Percentiles rank a stretch among this genome's conserved stretches.
Conservation (phyloP, 1,284 basidiomycete species). For the Apiotrichum gamsii region DNA sequence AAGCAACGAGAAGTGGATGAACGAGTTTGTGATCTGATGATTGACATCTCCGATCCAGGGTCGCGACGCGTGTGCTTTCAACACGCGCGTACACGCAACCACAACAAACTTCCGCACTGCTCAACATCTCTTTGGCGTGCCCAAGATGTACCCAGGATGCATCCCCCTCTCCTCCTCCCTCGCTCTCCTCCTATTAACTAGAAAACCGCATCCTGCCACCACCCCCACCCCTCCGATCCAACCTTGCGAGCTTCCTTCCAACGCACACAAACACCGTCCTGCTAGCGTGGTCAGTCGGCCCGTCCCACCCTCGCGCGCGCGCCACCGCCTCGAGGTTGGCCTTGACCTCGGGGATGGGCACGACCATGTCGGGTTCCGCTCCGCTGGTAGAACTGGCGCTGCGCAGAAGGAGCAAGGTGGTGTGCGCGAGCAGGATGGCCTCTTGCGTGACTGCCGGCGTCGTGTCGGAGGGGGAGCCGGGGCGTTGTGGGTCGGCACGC, state of each 20-base stretch:
- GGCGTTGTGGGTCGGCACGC: conserved; percentile 29
- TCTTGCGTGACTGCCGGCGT: conserved; percentile 28
- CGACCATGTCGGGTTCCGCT: conserved; percentile 5
- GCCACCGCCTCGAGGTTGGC: conserved; percentile 25
- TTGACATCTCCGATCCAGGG: too few relatives aligned
- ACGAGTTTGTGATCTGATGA: too few relatives aligned
- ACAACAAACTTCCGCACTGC: too few relatives aligned
- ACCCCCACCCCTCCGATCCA: conserved; percentile 33
- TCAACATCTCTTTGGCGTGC: too few relatives aligned
- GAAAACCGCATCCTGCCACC: conserved; percentile 31
- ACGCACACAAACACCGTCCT: conserved; percentile 36
- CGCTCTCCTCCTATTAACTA: too few relatives aligned
- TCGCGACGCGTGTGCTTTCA: neutral
- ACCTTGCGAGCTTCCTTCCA: conserved; percentile 29
- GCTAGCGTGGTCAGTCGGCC: conserved; percentile 20
- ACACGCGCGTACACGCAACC: too few relatives aligned
- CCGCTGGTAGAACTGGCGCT: neutral
- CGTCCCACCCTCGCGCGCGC: conserved; percentile 30
- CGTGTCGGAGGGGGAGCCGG: conserved; percentile 11
- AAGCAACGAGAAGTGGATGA: too few relatives aligned
- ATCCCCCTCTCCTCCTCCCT: neutral
- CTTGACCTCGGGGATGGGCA: conserved; percentile 31
- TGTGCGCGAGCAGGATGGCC: conserved; percentile 33
- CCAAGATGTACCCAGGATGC: too few relatives aligned
- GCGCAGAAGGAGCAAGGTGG: conserved; percentile 32